These are phyloP conservation scores for Chrysochromulina tobinii DNA, from an alignment of 78 protist species.

Conservation along the genomic window DNA sequence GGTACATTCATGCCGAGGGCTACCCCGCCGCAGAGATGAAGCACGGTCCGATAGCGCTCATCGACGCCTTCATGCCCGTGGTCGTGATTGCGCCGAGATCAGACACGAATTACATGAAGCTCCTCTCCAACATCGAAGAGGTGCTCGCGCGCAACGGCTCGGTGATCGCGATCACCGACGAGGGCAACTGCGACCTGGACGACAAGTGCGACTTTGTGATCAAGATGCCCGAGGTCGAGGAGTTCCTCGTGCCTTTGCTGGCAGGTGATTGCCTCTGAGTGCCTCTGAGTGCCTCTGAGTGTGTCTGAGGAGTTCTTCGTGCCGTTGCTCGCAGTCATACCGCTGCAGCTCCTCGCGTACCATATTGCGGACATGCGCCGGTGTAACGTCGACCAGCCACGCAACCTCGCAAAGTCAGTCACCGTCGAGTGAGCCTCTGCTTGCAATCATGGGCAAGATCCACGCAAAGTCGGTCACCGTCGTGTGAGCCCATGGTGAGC, in stretches of 20 bases:
- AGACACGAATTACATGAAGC: slow-evolving; percentile 44
- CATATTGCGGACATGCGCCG: slow-evolving; percentile 74
- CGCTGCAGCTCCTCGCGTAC: slow-evolving; percentile 89
- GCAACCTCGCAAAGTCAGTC: slow-evolving; percentile 98
- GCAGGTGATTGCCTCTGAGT: neutral
- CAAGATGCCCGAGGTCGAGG: neutral
- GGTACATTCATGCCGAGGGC: slow-evolving; percentile 84
- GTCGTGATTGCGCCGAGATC: neutral
- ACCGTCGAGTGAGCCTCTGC: slow-evolving; percentile 62
- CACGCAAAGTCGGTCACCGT: slow-evolving; percentile 97
- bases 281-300: too few species aligned
- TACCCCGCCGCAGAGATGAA: slow-evolving; percentile 93
- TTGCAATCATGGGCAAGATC: slow-evolving; percentile 40
- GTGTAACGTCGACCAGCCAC: slow-evolving; percentile 90
- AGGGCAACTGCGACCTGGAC: slow-evolving; percentile 33
- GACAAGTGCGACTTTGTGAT: slow-evolving; percentile 37
- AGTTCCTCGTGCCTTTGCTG: slow-evolving; percentile 9
- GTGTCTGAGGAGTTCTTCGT: neutral
- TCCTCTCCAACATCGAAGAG: slow-evolving; percentile 32
- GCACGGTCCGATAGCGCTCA: slow-evolving; percentile 97
- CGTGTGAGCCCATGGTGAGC: slow-evolving; percentile 11
- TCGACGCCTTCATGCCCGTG: slow-evolving; percentile 52
- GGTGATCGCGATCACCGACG: slow-evolving; percentile 49
- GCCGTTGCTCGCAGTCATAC: slow-evolving; percentile 18
- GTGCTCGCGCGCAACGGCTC: neutral